Base-by-base conservation (phyloP, 2,329 filamentous ascomycete genomes). In the Cladosporium sp. region DNA sequence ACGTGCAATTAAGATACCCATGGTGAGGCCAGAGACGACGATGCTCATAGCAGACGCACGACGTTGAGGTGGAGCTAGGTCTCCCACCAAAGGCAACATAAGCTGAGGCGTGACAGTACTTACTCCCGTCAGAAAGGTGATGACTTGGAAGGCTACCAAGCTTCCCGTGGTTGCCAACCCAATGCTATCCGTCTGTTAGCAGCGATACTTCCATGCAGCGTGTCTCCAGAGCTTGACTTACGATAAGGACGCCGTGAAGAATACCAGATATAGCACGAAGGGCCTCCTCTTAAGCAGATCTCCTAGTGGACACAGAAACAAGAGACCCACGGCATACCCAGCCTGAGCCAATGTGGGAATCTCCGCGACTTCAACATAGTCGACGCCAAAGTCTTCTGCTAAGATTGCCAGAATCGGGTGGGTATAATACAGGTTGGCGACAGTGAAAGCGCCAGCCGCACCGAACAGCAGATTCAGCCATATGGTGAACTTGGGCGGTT, bases 391-490 rank as follows among this genome's bases (percentile, higher is more conserved):
- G 13, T 86, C 83, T 8, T 74, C 65, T 0, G 88, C 86, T 35
- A 93, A 75, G 43, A 86, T 79, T 61, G 90, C 88, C 19, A 92
- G 71, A 40, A 92, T 86, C 0, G 88, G 86, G 59, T 91, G 86
- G 52, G 79, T 87, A 67, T 92, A 90, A 69, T 92, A 92, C 3
- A 92, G 72, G 58, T 91, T 91, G 15, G 86, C 86, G 6, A 91
- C 87, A 0, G 85, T 88, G 57, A 88, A 82, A 3, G 82, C 77
- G 0, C 70, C 76, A 0, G 78, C 85, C 59, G 85, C 77, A 1
- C 78, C 83, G 54, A 89, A 88, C 1, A 91, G 68, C 2, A 89
- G 64, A 59, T 91, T 91, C 62, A 88, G 71, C 2, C 73, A 71
- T 58, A 88, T 69, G 1, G 79, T 84, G 66, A 92, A 88, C 27